These are phyloP conservation scores for Casuarina equisetifolia DNA, from an alignment of 306 rosid genomes.

Conservation along the genomic window DNA sequence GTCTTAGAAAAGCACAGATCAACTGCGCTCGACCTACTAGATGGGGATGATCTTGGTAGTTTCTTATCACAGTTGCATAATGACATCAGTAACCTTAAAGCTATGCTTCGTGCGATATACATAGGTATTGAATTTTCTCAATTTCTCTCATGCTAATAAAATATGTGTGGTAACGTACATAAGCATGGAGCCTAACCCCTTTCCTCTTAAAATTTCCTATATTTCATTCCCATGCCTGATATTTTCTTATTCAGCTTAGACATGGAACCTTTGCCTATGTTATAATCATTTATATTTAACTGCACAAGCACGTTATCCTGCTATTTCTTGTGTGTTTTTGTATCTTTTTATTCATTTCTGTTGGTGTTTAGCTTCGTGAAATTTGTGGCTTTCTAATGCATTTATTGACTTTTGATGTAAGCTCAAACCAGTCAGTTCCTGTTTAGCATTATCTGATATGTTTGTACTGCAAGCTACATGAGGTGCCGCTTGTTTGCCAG, in stretches of 20 bases:
- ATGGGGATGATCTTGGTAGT: conserved; percentile 67
- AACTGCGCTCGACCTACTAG: conserved; percentile 80
- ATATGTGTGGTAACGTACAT: neutral
- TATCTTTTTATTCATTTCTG: neutral
- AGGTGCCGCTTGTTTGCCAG: neutral
- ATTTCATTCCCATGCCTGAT: neutral
- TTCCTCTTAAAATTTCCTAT: neutral
- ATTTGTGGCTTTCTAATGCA: neutral
- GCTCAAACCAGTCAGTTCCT: neutral
- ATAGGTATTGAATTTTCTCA: conserved; percentile 52
- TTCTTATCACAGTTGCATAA: conserved; percentile 69
- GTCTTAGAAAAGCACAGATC: conserved; percentile 79
- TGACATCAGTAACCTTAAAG: conserved; percentile 79
- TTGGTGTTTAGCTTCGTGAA: neutral
- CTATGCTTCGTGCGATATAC: conserved; percentile 98
- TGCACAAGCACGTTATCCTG: neutral
- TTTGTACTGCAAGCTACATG: neutral
- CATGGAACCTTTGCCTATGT: neutral
- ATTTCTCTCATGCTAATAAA: conserved; percentile 4
- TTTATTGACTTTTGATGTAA: neutral
- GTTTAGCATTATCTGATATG: neutral
- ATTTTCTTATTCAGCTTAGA: neutral
- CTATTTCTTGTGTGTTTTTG: neutral
- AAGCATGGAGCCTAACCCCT: neutral
- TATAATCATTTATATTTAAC: neutral